Base-by-base conservation (phyloP, 495 filamentous ascomycete genomes). In the Xylaria grammica region DNA sequence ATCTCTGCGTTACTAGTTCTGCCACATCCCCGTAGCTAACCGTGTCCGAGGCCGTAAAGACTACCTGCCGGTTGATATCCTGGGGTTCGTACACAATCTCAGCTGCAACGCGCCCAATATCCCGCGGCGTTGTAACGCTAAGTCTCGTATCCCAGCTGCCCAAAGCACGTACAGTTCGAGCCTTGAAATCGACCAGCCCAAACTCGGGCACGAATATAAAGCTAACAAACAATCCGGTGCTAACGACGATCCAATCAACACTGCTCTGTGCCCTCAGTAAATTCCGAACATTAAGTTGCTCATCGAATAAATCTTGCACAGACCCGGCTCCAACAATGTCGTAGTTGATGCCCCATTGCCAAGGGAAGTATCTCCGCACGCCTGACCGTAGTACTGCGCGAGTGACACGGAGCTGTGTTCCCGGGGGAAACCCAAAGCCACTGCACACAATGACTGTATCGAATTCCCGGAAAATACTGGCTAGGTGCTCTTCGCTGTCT, bases 321-420 rank as follows among this genome's bases (percentile, higher is more conserved):
- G 79, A 82, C 0, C 80, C 84, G 0, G 74, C 68, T 1, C 86
- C 86, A 36, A 90, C 84, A 32, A 75, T 72, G 61, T 86, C 84
- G 68, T 90, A 90, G 66, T 90, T 85, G 2, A 88, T 79, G 9
- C 87, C 87, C 71, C 86, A 89, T 71, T 91, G 87, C 87, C 87
- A 89, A 2, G 87, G 86, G 15, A 89, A 72, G 65, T 82, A 89
- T 8, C 81, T 68, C 15, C 60, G 50, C 0, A 80, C 72, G 1
- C 74, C 70, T 0, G 85, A 85, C 10, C 64, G 61, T 4, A 90
- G 72, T 0, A 80, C 83, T 0, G 86, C 86, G 2, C 65, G 65
- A 0, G 83, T 74, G 29, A 87, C 60, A 52, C 85, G 86, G 0
- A 77, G 27, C 68, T 87, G 81, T 2, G 78, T 83, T 0, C 85